Evolutionary conservation across 1,284 basidiomycete genomes (phyloP).

Genomic region (Exobasidium cylindrosporum): DNA sequence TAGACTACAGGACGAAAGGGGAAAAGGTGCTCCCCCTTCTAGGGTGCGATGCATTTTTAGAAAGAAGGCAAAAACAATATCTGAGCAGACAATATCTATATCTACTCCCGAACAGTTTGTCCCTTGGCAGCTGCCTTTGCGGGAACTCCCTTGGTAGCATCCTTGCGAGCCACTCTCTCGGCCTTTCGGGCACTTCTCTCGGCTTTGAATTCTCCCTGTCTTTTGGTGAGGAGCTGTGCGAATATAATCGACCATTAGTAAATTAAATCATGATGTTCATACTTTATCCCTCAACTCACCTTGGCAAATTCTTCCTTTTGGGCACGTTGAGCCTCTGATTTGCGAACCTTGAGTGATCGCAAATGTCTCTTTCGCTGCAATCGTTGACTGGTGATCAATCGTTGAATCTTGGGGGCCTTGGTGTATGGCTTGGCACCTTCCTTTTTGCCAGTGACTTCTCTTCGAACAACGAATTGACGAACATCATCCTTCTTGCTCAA

Average conservation of each 20-base stretch:
- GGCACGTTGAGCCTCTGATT: constrained; percentile 86
- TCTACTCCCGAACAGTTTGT: constrained; percentile 2
- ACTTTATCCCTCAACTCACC: too few relatives aligned
- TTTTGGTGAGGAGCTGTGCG: constrained; percentile 4
- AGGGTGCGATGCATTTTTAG: neutral
- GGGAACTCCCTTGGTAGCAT: neutral
- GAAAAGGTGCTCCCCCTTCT: too few relatives aligned
- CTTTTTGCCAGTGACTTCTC: constrained; percentile 92
- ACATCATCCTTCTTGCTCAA: constrained; percentile 97
- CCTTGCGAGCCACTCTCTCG: constrained; percentile 1
- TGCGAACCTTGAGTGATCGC: constrained; percentile 81
- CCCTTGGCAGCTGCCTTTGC: constrained; percentile 8
- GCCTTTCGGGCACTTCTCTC: constrained; percentile 6
- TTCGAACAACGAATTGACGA: constrained; percentile 78
- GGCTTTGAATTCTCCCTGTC: constrained; percentile 11
- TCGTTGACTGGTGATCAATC: constrained; percentile 79
- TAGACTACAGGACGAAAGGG: too few relatives aligned
- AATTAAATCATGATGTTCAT: too few relatives aligned
- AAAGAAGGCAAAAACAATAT: neutral
- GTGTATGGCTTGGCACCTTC: constrained; percentile 90
- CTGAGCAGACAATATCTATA: neutral
- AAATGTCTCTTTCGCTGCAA: constrained; percentile 96
- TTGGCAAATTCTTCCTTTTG: constrained; percentile 73
- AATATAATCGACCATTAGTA: too few relatives aligned
- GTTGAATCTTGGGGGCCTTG: constrained; percentile 80